These are phyloP conservation scores for Brassica rapa DNA, from an alignment of 345 rosid species.

Conservation along the genomic window DNA sequence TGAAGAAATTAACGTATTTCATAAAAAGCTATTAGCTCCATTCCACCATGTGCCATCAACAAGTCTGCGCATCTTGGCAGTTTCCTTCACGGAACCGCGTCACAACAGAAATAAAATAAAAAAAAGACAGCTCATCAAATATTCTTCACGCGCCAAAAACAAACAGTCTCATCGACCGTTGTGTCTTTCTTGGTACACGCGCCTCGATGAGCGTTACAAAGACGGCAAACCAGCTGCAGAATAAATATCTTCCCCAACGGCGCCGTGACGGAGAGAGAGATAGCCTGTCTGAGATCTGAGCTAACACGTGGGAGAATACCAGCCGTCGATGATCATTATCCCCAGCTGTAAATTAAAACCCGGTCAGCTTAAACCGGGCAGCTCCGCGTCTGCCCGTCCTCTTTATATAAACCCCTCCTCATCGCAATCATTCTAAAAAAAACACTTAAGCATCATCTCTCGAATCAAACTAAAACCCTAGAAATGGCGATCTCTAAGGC, in stretches of 20 bases:
- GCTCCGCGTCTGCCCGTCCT: conserved; percentile 22
- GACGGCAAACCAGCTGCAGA: not conserved
- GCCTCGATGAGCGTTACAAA: not conserved
- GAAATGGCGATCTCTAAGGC: conserved; percentile 52
- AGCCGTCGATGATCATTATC: conserved; percentile 21
- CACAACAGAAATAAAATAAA: not conserved
- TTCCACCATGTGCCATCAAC: conserved; percentile 37
- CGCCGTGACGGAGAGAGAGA: conserved; percentile 33
- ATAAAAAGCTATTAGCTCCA: not conserved
- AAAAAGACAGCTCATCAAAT: conserved; percentile 30
- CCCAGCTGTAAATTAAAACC: conserved; percentile 24
- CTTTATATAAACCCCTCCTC: conserved; percentile 36
- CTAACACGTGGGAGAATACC: not conserved
- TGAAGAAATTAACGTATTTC: not conserved
- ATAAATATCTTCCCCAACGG: conserved; percentile 28
- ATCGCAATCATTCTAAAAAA: not conserved
- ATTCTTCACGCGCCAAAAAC: conserved; percentile 28
- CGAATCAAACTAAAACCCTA: conserved; percentile 7
- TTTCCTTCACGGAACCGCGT: conserved; percentile 42
- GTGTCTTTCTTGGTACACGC: conserved; percentile 14
- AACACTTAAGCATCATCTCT: not conserved
- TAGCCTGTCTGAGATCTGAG: conserved; percentile 29
- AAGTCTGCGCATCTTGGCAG: conserved; percentile 26
- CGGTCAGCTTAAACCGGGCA: conserved; percentile 4
- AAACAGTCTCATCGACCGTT: conserved; percentile 27